These are phyloP conservation scores for Schwanniomyces vanrijiae DNA, from an alignment of 805 yeast species.

Conservation along the genomic window DNA sequence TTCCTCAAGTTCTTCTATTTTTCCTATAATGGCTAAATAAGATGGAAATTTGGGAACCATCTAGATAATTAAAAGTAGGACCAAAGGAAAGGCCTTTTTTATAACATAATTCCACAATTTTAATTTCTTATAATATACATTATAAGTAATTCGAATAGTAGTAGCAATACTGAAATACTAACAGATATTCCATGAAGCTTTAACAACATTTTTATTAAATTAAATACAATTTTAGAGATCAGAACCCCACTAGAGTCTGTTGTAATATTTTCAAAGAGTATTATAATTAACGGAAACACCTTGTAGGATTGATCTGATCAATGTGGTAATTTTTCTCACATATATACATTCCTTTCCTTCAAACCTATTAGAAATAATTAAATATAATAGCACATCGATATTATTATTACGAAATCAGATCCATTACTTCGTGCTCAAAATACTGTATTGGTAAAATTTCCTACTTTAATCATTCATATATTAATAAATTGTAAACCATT, in stretches of 20 bases:
- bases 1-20: conserved; percentile 41
- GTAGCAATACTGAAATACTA: conserved; percentile 55
- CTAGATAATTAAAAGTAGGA: conserved; percentile 37
- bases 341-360: conserved; percentile 38
- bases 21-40: conserved; percentile 39
- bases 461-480: conserved; percentile 41
- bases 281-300: neutral
- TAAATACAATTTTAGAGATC: too few relatives aligned
- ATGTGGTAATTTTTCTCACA: conserved; percentile 22
- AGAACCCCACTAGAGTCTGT: too few relatives aligned
- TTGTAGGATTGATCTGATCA: conserved; percentile 28
- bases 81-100: conserved; percentile 46
- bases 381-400: conserved; percentile 26
- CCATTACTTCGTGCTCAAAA: conserved; percentile 45
- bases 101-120: too few relatives aligned
- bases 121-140: too few relatives aligned
- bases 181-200: too few relatives aligned
- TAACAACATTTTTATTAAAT: too few relatives aligned
- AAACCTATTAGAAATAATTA: conserved; percentile 31
- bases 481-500: conserved; percentile 50
- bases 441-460: conserved; percentile 35
- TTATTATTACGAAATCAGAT: conserved; percentile 42
- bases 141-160: conserved; percentile 53
- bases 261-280: neutral
- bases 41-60: conserved; percentile 52